phyloP scores from a whole-genome alignment of 2,329 filamentous ascomycete genomes.

The Colletotrichum cereale region DNA sequence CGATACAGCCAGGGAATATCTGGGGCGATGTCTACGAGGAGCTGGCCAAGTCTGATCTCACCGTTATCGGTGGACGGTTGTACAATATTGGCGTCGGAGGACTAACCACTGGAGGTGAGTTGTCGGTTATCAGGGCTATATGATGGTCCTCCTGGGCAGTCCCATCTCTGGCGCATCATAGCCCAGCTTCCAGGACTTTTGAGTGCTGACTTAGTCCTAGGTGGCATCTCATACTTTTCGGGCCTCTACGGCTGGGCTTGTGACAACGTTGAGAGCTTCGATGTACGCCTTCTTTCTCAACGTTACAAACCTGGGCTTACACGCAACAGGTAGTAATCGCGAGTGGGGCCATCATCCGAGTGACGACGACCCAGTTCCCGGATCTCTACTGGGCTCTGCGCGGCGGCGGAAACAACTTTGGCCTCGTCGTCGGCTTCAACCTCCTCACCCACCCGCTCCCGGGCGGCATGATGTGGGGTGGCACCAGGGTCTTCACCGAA shows the following conservation, averaged over 20 bases:
- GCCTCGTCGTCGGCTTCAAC: conserved; percentile 65
- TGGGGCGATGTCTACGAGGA: conserved; percentile 56
- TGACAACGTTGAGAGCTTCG: conserved; percentile 53
- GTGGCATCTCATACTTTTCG: conserved; percentile 44
- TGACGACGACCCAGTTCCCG: conserved; percentile 54
- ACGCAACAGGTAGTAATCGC: conserved; percentile 55
- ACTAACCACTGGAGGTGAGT: conserved; percentile 50
- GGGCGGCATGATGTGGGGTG: conserved; percentile 54
- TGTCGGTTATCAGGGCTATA: neutral
- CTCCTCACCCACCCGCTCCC: conserved; percentile 52
- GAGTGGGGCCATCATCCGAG: conserved; percentile 57
- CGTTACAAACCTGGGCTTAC: neutral
- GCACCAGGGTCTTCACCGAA: conserved; percentile 48
- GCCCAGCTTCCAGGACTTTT: too few relatives aligned
- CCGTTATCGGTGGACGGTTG: conserved; percentile 55
- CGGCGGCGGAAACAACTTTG: conserved; percentile 68
- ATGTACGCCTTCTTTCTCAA: neutral
- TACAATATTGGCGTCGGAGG: conserved; percentile 57
- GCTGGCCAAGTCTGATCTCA: conserved; percentile 50
- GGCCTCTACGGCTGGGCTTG: conserved; percentile 57
- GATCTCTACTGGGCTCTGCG: conserved; percentile 70
- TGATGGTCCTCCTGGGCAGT: neutral
- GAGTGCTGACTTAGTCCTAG: neutral
- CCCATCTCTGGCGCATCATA: neutral
- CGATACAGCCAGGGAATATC: conserved; percentile 53